Base-by-base conservation (phyloP, 805 yeast genomes). In the Wickerhamiella shivajii region DNA sequence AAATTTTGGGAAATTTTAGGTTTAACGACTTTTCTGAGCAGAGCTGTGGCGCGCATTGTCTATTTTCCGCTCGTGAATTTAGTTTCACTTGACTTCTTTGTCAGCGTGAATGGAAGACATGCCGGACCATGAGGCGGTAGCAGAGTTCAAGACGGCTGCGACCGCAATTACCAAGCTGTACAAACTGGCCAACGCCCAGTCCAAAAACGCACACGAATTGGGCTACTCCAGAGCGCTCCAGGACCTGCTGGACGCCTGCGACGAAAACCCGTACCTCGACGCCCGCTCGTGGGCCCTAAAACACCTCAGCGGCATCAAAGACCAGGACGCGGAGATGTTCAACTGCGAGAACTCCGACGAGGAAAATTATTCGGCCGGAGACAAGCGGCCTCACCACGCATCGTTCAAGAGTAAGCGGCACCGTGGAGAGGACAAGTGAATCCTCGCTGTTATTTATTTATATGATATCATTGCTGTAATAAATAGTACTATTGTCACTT, bases 121-220 rank as follows among this genome's bases (percentile, higher is more conserved):
- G n/a, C n/a, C n/a, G n/a, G n/a, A n/a, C n/a, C n/a, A n/a, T n/a
- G n/a, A n/a, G n/a, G n/a, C n/a, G n/a, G n/a, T n/a, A n/a, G n/a
- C n/a, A n/a, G 39, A 36, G 29, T 36, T 36, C 32, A 30, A 27
- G 18, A 31, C 31, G 7, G 34, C 39, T 5, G 39, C 39, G 8
- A 27, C 24, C 18, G 34, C 39, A 9, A 29, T 36, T 5, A 27
- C 39, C 14, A 36, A 36, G 21, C 26, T 36, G 24, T 36, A 31
- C 27, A 36, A 30, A 15, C 31, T 36, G 9, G 30, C 34, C 15
- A 14, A 27, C 12, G 12, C 13, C 11, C 27, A 23, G 18, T 20
- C 22, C 10, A 27, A 36, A 8, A 18, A 27, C 7, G 24, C 27
- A 5, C 31, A 31, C 21, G 34, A 36, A 29, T 32, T 31, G 19